These are phyloP conservation scores for Pinus albicaulis DNA, from an alignment of 75 land plant species.

Conservation along the genomic window DNA sequence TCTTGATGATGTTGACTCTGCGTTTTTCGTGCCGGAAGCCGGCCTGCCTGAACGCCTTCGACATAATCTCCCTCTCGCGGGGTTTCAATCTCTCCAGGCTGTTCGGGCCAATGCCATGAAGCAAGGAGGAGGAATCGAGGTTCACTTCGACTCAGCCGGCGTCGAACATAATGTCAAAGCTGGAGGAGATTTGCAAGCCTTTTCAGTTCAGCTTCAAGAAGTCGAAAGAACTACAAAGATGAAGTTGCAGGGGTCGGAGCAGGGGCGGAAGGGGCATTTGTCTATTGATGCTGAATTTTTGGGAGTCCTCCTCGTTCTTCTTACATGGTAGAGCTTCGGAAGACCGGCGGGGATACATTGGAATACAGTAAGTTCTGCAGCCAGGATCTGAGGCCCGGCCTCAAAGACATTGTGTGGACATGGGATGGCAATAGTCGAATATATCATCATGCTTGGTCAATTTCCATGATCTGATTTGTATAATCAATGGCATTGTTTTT, in stretches of 20 bases:
- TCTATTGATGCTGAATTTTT: too few species aligned
- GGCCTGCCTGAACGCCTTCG: constrained; percentile 28
- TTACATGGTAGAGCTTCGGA: constrained; percentile 41
- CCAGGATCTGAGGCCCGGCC: constrained; percentile 26
- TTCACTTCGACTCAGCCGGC: constrained; percentile 12
- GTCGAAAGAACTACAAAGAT: too few species aligned
- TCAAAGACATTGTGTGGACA: constrained; percentile 33
- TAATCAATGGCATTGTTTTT: too few species aligned
- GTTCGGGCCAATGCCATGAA: constrained; percentile 11
- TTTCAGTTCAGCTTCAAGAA: constrained; percentile 12
- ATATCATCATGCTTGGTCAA: too few species aligned
- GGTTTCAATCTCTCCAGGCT: constrained; percentile 1
- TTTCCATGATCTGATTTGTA: too few species aligned
- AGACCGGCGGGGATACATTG: background rate
- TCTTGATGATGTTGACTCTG: too few species aligned
- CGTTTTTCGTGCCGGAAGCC: too few species aligned
- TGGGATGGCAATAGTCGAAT: constrained; percentile 15
- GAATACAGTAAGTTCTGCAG: constrained; percentile 23
- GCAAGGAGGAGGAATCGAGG: constrained; percentile 11
- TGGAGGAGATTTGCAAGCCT: constrained; percentile 27
- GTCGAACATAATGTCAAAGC: constrained; percentile 21
- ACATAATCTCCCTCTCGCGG: constrained; percentile 31
- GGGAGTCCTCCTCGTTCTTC: constrained; percentile 11
- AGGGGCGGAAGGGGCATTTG: too few species aligned
- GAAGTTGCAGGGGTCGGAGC: too few species aligned